phyloP scores from a whole-genome alignment of 345 rosid species.

The Salix arbutifolia region DNA sequence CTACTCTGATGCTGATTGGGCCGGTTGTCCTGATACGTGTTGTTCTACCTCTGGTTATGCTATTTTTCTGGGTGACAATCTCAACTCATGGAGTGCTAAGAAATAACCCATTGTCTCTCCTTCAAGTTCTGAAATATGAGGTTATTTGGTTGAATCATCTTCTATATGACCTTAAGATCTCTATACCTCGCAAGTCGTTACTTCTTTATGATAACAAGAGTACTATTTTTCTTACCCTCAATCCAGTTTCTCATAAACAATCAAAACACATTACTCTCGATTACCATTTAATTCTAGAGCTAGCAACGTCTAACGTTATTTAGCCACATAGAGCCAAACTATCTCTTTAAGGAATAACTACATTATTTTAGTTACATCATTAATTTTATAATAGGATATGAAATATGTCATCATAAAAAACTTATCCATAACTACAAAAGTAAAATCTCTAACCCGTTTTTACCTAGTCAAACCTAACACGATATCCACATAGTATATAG shows the following conservation, averaged over 20 bases:
- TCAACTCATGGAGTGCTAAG: not conserved
- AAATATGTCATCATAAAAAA: too few species aligned
- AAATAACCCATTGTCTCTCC: not conserved
- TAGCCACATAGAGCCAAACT: too few species aligned
- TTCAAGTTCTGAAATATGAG: not conserved
- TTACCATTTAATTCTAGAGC: not conserved
- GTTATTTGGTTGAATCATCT: not conserved
- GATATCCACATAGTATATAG: too few species aligned
- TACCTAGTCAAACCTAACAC: too few species aligned
- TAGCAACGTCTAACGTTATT: too few species aligned
- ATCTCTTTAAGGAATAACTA: too few species aligned
- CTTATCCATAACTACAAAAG: too few species aligned
- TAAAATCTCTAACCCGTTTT: too few species aligned
- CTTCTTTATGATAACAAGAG: not conserved
- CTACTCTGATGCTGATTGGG: not conserved
- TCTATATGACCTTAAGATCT: not conserved
- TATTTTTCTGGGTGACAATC: not conserved
- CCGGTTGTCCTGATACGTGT: too few species aligned
- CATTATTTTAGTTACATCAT: too few species aligned
- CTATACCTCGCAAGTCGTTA: rapidly evolving
- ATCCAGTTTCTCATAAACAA: not conserved
- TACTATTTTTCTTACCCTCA: not conserved
- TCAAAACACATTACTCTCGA: not conserved
- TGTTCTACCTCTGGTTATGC: not conserved
- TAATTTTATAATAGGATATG: too few species aligned